Conservation (phyloP, 371 early-diverging fungal species). For the Mortierella sp. region DNA sequence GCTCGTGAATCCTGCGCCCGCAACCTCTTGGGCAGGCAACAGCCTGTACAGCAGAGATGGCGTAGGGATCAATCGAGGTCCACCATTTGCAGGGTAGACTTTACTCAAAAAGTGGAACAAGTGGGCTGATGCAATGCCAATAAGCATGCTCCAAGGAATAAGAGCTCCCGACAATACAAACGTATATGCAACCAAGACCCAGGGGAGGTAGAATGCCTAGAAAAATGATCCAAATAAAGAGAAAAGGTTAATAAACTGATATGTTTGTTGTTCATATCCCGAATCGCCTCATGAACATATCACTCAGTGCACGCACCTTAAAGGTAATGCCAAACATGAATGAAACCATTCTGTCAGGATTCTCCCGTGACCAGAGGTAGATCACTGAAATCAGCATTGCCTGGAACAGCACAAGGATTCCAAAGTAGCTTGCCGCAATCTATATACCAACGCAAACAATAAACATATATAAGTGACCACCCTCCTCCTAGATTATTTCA, state of each 20-base stretch:
- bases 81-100: slow-evolving; percentile 69
- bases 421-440: slow-evolving; percentile 38
- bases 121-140: slow-evolving; percentile 68
- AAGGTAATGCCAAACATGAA: slow-evolving; percentile 90
- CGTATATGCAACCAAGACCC: slow-evolving; percentile 72
- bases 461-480: neutral
- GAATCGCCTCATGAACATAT: no score
- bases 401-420: slow-evolving; percentile 48
- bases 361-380: slow-evolving; percentile 84
- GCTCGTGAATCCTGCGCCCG: slow-evolving; percentile 35
- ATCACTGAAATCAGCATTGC: slow-evolving; percentile 75
- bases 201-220: slow-evolving; percentile 80
- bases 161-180: slow-evolving; percentile 50
- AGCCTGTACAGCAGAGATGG: slow-evolving; percentile 63
- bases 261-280: no score
- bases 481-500: neutral
- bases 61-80: slow-evolving; percentile 66
- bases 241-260: neutral
- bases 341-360: slow-evolving; percentile 71
- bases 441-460: slow-evolving; percentile 14
- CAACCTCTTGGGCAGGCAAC: slow-evolving; percentile 58
- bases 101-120: slow-evolving; percentile 67
- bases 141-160: slow-evolving; percentile 58
- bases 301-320: slow-evolving; percentile 65
- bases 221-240: neutral